Evolutionary conservation across 2,329 filamentous ascomycete species (phyloP).

Genomic region (Tolypocladium sp.): DNA sequence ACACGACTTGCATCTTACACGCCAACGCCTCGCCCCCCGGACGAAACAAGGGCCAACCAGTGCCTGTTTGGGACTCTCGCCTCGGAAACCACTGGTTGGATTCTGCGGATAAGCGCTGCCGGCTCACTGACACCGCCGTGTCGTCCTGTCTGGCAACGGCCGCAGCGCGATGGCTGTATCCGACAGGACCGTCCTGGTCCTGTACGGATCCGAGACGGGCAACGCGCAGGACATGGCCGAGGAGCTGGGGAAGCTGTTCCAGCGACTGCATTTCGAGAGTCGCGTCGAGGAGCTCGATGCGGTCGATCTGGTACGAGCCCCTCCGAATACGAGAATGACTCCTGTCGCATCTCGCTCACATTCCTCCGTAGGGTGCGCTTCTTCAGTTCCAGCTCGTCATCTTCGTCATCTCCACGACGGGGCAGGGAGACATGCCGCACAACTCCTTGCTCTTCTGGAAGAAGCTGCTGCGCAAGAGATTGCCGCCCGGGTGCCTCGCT

Average conservation of each 20-base stretch:
- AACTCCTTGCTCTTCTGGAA: conserved; percentile 83
- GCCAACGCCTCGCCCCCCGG: neutral
- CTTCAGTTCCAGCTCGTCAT: conserved; percentile 52
- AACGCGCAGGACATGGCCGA: conserved; percentile 87
- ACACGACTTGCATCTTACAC: neutral
- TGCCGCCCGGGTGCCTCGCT: conserved; percentile 60
- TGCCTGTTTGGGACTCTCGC: neutral
- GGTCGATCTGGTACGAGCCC: conserved; percentile 58
- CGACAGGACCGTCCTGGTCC: conserved; percentile 49
- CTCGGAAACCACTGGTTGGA: neutral
- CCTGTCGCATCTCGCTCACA: neutral
- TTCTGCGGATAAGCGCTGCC: neutral
- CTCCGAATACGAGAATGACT: neutral
- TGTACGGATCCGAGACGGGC: conserved; percentile 93
- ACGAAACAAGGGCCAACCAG: neutral
- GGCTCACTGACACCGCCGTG: neutral
- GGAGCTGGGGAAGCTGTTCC: conserved; percentile 65
- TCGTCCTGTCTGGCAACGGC: neutral
- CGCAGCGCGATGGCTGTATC: conserved; percentile 13
- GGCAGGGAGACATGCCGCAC: conserved; percentile 84
- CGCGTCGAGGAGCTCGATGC: conserved; percentile 69
- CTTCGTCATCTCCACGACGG: conserved; percentile 84
- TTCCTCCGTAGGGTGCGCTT: conserved; percentile 34
- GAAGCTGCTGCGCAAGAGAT: conserved; percentile 67
- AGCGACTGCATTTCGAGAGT: conserved; percentile 71